These are phyloP conservation scores for Linderniella brevidens DNA, from an alignment of 257 asterid species.

Conservation along the genomic window DNA sequence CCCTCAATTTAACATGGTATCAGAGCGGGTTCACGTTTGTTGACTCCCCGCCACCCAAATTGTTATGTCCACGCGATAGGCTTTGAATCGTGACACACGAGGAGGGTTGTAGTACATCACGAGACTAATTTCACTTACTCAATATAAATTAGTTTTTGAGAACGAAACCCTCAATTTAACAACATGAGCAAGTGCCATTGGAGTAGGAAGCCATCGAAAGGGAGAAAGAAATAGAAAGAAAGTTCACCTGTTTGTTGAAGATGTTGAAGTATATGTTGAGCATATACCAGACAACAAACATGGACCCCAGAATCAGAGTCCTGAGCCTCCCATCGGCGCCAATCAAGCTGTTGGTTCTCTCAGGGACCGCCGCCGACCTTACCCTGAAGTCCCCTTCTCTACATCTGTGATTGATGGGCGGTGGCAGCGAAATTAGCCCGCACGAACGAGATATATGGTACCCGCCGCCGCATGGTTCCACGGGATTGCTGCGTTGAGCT, in stretches of 20 bases:
- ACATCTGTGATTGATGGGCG: too few relatives aligned
- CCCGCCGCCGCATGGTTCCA: too few relatives aligned
- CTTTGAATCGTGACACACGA: too few relatives aligned
- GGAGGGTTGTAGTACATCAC: too few relatives aligned
- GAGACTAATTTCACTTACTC: too few relatives aligned
- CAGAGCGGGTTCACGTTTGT: too few relatives aligned
- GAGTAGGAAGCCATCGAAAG: neutral
- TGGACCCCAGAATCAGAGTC: slow-evolving; percentile 40
- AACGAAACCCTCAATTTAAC: too few relatives aligned
- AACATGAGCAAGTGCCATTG: too few relatives aligned
- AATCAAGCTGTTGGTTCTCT: slow-evolving; percentile 13
- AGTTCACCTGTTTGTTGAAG: slow-evolving; percentile 56
- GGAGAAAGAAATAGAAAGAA: neutral
- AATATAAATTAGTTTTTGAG: too few relatives aligned
- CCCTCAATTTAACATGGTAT: too few relatives aligned
- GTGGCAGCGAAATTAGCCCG: slow-evolving; percentile 2
- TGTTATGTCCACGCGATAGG: too few relatives aligned
- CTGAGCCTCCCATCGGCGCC: slow-evolving; percentile 11
- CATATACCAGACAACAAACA: slow-evolving; percentile 66
- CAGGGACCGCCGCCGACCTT: slow-evolving; percentile 30
- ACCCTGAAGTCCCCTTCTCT: slow-evolving; percentile 14
- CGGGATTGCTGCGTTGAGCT: slow-evolving; percentile 2
- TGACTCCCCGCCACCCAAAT: too few relatives aligned
- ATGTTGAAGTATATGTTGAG: slow-evolving; percentile 80
- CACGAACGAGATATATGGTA: slow-evolving; percentile 5